Conservation (phyloP, 345 rosid genomes). For the rapeseed (Brassica napus) region Da-Ae NC_063438.1:2943501-2944000, state of each 20-base stretch:
- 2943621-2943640: constrained; percentile 19
- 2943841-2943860: constrained; percentile 31
- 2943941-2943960: not conserved
- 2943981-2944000: not conserved
- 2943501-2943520: constrained; percentile 34
- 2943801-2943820: constrained; percentile 25
- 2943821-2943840: constrained; percentile 13
- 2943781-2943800: constrained; percentile 13
- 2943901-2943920: not conserved
- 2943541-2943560: constrained; percentile 46
- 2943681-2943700: constrained; percentile 15
- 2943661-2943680: constrained; percentile 13
- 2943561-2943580: not conserved
- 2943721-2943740: not conserved
- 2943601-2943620: not conserved
- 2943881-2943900: not conserved
- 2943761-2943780: not conserved
- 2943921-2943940: too few species aligned
- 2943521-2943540: constrained; percentile 33
- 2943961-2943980: not conserved
- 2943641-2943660: constrained; percentile 40
- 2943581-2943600: constrained; percentile 30
- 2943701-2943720: constrained; percentile 12
- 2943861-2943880: constrained; percentile 27
- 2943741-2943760: constrained; percentile 35